phyloP scores from a whole-genome alignment of 495 filamentous ascomycete genomes.

The Hypoxylon lenormandii region DNA sequence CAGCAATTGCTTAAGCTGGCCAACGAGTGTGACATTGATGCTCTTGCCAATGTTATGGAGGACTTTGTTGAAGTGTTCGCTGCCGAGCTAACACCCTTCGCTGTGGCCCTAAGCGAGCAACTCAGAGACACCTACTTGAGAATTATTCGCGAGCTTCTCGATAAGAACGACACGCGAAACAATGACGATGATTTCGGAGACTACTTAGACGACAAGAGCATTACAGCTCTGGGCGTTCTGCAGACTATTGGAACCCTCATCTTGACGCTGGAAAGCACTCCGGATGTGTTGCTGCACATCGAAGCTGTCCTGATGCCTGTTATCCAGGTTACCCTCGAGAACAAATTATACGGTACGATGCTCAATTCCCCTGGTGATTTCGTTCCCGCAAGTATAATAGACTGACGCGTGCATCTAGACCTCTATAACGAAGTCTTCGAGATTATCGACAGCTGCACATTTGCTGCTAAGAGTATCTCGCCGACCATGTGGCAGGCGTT shows the following conservation, averaged over 20 bases:
- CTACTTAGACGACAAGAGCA: slow-evolving; percentile 97
- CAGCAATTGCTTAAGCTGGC: slow-evolving; percentile 96
- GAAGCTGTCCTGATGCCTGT: slow-evolving; percentile 97
- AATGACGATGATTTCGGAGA: slow-evolving; percentile 85
- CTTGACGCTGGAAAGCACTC: slow-evolving; percentile 94
- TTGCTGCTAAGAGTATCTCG: slow-evolving; percentile 93
- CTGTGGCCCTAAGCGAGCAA: slow-evolving; percentile 96
- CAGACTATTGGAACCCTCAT: slow-evolving; percentile 98
- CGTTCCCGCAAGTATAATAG: not conserved
- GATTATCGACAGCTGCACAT: slow-evolving; percentile 99
- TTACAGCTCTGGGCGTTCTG: slow-evolving; percentile 93
- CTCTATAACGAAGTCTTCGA: slow-evolving; percentile 98
- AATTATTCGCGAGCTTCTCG: slow-evolving; percentile 89
- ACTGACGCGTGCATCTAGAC: slow-evolving; percentile 63
- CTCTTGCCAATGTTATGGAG: slow-evolving; percentile 98
- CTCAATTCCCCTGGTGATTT: not conserved
- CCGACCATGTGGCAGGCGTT: slow-evolving; percentile 98
- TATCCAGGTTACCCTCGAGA: slow-evolving; percentile 92
- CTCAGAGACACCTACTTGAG: slow-evolving; percentile 94
- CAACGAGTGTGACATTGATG: slow-evolving; percentile 94
- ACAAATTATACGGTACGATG: slow-evolving; percentile 84
- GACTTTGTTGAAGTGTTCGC: slow-evolving; percentile 99
- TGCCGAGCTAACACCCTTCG: slow-evolving; percentile 92
- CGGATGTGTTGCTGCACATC: slow-evolving; percentile 90
- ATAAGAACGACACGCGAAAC: slow-evolving; percentile 78